Evolutionary conservation across 2,329 filamentous ascomycete species (phyloP), one percentile per base, ranked within the genome.

Genomic region (Aspergillus tamarii): DNA sequence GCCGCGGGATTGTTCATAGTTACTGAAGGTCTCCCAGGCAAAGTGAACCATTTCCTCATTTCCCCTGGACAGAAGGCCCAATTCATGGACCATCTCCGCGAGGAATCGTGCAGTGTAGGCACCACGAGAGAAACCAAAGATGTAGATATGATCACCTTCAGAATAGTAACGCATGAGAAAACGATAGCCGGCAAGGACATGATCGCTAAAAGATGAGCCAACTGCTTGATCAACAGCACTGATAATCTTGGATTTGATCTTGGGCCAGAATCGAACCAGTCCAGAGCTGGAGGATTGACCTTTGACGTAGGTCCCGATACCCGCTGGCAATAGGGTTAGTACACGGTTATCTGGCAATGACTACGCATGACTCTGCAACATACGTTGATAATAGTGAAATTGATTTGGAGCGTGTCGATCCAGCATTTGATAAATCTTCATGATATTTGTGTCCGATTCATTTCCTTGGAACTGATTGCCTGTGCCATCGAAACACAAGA

Each of bases 101-200:
- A 86, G 77, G 67, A 85, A 85, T 32, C 81, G 81, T 23, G 84
- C 84, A 1, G 82, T 85, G 66, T 83, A 85, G 12, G 84, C 84
- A 3, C 84, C 84, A 21, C 84, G 80, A 8, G 80, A 83, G 70
- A 86, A 86, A 10, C 84, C 84, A 57, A 86, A 85, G 68, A 86
- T 82, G 67, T 85, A 86, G 36, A 86, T 84, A 58, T 82, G 81
- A 66, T 84, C 83, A 0, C 79, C 82, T 70, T 83, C 68, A 32
- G 78, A 73, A 60, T 86, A 86, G 69, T 83, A 84, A 12, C 83
- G 80, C 84, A 87, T 87, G 23, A 87, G 66, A 61, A 87, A 87
- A 3, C 80, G 76, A 66, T 87, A 87, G 0, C 83, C 84, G 10
- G 79, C 81, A 52, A 84, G 79, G 10, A 87, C 83, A 61, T 87